phyloP scores from a whole-genome alignment of 2,329 filamentous ascomycete genomes.

The Verruconis gallopava region DNA sequence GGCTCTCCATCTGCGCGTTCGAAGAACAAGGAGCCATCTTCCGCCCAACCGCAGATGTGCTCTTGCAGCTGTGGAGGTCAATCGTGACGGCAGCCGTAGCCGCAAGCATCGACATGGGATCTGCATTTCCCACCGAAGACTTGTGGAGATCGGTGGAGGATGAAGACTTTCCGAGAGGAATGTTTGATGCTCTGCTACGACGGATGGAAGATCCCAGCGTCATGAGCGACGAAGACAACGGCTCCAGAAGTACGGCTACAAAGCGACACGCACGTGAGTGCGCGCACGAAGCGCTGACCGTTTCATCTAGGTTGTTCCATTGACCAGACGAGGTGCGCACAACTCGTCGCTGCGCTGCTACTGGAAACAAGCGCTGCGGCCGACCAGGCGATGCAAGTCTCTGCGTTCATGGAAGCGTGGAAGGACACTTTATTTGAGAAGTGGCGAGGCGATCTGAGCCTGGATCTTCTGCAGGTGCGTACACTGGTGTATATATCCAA shows the following conservation, averaged over 20 bases:
- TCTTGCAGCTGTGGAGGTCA: slow-evolving; percentile 36
- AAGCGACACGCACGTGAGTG: background rate
- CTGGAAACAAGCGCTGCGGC: slow-evolving; percentile 26
- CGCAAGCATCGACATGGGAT: slow-evolving; percentile 27
- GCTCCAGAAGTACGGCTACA: slow-evolving; percentile 16
- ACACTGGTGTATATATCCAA: too few relatives aligned
- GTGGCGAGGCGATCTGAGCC: slow-evolving; percentile 23
- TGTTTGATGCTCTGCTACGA: slow-evolving; percentile 26
- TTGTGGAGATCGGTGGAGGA: slow-evolving; percentile 21
- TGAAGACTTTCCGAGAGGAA: slow-evolving; percentile 25
- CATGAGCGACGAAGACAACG: slow-evolving; percentile 3
- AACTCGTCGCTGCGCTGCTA: slow-evolving; percentile 28
- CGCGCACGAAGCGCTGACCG: background rate
- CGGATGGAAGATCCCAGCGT: slow-evolving; percentile 15
- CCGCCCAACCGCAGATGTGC: slow-evolving; percentile 35
- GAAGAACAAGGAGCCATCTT: slow-evolving; percentile 29
- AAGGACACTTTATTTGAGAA: slow-evolving; percentile 30
- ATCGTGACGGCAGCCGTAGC: slow-evolving; percentile 29
- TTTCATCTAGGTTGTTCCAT: slow-evolving; percentile 6
- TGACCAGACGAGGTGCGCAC: slow-evolving; percentile 12
- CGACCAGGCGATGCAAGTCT: slow-evolving; percentile 19
- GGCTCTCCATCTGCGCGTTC: slow-evolving; percentile 41
- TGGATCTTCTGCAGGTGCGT: slow-evolving; percentile 10
- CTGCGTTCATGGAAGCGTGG: slow-evolving; percentile 27
- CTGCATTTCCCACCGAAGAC: slow-evolving; percentile 23